Base-by-base conservation (phyloP, 225 moss, liverwort and hornwort species). In the Bryum argenteum region DNA sequence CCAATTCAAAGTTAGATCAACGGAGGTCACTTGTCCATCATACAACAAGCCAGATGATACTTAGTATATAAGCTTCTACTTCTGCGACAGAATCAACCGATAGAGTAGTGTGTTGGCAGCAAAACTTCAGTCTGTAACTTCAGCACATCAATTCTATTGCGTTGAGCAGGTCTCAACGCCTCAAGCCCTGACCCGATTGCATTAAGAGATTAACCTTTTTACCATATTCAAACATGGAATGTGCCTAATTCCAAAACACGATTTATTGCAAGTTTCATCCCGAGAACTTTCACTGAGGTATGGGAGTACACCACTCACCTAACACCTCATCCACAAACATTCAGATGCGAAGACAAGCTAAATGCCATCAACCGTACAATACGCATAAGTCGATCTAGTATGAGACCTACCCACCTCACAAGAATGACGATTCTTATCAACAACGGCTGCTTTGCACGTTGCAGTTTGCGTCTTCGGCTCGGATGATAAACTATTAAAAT, bases 371-470 rank as follows among this genome's bases (percentile, higher is more conserved):
- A 42, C 58, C 18, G 41, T 51, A 10, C 12, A 63, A 40, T 47
- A 51, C 20, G 17, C 20, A 57, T 20, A 53, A 65, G 8, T 61
- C 37, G 16, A 41, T 40, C 50, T 63, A 42, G 57, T 37, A 72
- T 43, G 37, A 66, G 9, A 58, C 58, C 50, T 40, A 69, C 79
- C 63, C 78, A 95, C 92, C 95, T 96, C 91, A 78, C 96, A 96
- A 19, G 72, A 80, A 82, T 91, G 96, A 47, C 83, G 93, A 63
- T 96, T 96, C 75, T 79, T 93, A 63, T 81, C 79, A 21, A 72
- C 85, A 73, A 90, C 91, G 63, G 90, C 88, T 52, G 81, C 88
- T 71, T 91, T 96, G 85, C 96, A 93, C 24, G 79, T 80, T 75
- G 77, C 71, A 42, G 74, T 57, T 58, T 64, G 91, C 59, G 62